Base-by-base conservation (phyloP, 2,329 filamentous ascomycete species). In the Colletotrichum liaoningense region DNA sequence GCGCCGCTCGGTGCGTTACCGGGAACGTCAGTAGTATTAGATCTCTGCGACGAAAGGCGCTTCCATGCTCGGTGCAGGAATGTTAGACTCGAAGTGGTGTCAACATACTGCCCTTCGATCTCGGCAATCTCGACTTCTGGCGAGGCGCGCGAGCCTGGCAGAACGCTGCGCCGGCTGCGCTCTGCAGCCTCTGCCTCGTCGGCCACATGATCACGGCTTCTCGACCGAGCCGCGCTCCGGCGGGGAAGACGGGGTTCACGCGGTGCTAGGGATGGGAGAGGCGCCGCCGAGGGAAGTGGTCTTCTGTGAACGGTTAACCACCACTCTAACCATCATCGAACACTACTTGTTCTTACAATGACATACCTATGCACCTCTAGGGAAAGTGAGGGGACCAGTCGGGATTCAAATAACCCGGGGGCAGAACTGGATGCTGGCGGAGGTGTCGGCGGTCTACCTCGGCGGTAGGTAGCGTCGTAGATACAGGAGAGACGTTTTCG, bases 51-150 rank as follows among this genome's bases (percentile, higher is more conserved):
- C 14, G 72, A 74, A n/a, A 90, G 80, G 1, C 88, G 83, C 60
- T 84, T 84, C 84, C 87, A 88, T 4, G 88, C 88, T 3, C 88
- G 83, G 56, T 88, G 86, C 1, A 91, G 82, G 69, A 91, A 90
- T 0, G 88, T 87, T 4, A 90, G 80, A 0, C 87, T 88, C 0
- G 88, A 91, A 0, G 88, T 86, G 16, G 86, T 85, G 14, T 89
- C 88, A n/a, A 89, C 82, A 74, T 88, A 88, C 68, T 90, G 87
- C 1, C 87, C 88, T 75, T 88, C 85, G 16, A 88, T 81, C 59
- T 83, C 81, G 5, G 81, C 76, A 1, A 77, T 79, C 6, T 78
- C 80, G 1, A 81, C 76, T 60, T 81, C 81, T 2, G 81, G 79
- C 0, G 79, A 79, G 1, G 75, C 75, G 52, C 58, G 55, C 1